Evolutionary conservation across 1,284 basidiomycete species (phyloP).

Genomic region (Sporisorium iseilematis-ciliati): DNA sequence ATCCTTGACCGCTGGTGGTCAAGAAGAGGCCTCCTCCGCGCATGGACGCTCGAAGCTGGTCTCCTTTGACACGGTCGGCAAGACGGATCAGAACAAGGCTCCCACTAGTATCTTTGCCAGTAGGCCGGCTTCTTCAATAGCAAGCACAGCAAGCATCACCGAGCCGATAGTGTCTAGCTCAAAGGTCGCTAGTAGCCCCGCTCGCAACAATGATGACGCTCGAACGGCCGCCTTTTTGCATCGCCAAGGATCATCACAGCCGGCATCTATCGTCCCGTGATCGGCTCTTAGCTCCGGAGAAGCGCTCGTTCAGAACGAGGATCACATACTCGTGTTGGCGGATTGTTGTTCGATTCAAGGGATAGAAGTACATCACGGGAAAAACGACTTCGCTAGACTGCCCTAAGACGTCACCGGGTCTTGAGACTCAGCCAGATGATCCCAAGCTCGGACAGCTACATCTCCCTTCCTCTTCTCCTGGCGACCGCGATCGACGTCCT

Average conservation of each 20-base stretch:
- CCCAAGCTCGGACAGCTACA: conserved; percentile 1
- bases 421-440: conserved; percentile 19
- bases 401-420: conserved; percentile 10
- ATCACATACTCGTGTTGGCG: background rate
- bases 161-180: background rate
- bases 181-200: too few species aligned
- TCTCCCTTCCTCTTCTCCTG: conserved; percentile 8
- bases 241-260: conserved; percentile 13
- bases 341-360: background rate
- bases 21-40: background rate
- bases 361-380: background rate
- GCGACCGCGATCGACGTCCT: background rate
- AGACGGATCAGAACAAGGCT: background rate
- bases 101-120: conserved; percentile 31
- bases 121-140: background rate
- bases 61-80: conserved; percentile 27
- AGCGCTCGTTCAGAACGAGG: too few species aligned
- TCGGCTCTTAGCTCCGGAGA: background rate
- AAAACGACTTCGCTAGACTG: background rate
- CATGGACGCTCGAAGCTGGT: conserved; percentile 12
- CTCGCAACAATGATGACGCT: conserved; percentile 32
- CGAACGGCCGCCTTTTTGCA: conserved; percentile 27
- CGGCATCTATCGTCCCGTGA: conserved; percentile 9
- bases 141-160: background rate
- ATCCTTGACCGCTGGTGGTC: conserved; percentile 14